Base-by-base conservation (phyloP, 129 eudicot species). In the Chrysanthemum lavandulifolium region DNA sequence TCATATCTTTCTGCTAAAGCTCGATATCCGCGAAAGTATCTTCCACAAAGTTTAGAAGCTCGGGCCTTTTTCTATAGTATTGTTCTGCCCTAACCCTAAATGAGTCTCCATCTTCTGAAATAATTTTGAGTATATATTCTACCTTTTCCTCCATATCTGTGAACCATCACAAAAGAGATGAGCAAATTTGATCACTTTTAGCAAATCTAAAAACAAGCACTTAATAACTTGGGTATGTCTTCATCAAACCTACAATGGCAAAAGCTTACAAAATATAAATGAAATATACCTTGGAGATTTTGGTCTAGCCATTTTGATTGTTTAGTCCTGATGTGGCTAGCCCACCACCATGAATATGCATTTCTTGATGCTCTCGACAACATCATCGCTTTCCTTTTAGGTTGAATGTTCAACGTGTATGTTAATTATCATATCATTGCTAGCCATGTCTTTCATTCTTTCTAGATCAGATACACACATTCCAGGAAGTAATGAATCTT, bases 281-380 rank as follows among this genome's bases (percentile, higher is more conserved):
- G 6, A 1, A 40, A 33, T 25, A 52, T 71, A 87, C 93, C 93
- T 72, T 76, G 85, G 3, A 87, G 73, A 69, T 84, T 87, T 61
- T 87, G 80, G 13, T 87, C 93, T 53, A 87, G 85, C 93, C 93
- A 87, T 87, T 87, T 87, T 54, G 87, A 87, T 79, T 87, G 89
- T 64, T 87, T 87, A 45, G 93, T 87, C 79, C 87, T 78, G 61
- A 84, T 82, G 81, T 87, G 93, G 79, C 85, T 87, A 29, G 94
- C 94, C 89, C 94, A 88, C 93, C 93, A 87, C 90, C 94, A 85
- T 59, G 94, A 85, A 88, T 88, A 88, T 71, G 90, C 94, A 78
- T 80, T 88, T 61, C 77, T 75, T 72, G 89, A 80, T 64, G 94
- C 90, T 78, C 94, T 82, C 50, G 87, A 73, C 84, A 88, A 77